Evolutionary conservation across 805 yeast genomes (phyloP).

Genomic region (Cyberlindnera maclurae): DNA sequence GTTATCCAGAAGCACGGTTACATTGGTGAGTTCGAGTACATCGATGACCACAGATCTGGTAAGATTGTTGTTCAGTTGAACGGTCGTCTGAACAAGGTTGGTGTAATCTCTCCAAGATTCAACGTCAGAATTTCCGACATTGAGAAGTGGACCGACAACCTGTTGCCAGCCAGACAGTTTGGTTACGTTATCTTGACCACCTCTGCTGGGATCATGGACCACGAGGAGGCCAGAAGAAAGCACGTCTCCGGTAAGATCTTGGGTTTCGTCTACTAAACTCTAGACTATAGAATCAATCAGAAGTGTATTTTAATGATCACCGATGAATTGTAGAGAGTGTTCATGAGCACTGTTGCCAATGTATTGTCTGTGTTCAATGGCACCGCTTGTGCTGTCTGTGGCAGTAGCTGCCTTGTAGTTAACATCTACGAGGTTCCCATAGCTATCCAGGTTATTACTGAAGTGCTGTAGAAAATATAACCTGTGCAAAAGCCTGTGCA

Average conservation of each 20-base stretch:
- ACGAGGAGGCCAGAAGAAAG: conserved; percentile 99
- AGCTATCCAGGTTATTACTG: too few species aligned
- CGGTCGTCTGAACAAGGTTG: conserved; percentile 98
- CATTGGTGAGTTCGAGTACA: conserved; percentile 98
- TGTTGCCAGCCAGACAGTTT: conserved; percentile 98
- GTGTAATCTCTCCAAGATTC: conserved; percentile 98
- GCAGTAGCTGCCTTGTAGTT: too few species aligned
- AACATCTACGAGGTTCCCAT: too few species aligned
- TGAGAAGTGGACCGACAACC: conserved; percentile 98
- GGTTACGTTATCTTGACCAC: conserved; percentile 98
- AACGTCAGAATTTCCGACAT: conserved; percentile 92
- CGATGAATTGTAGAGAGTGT: too few species aligned
- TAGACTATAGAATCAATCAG: background rate
- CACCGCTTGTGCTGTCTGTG: too few species aligned
- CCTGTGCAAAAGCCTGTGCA: too few species aligned
- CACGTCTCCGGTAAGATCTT: conserved; percentile 98
- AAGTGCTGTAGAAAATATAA: too few species aligned
- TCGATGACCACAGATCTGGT: conserved; percentile 98
- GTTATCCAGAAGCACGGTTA: conserved; percentile 98
- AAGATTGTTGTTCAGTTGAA: conserved; percentile 93
- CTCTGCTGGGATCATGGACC: conserved; percentile 99
- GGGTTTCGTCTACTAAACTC: conserved; percentile 85
- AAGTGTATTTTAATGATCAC: conserved; percentile 3
- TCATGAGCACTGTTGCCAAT: too few species aligned
- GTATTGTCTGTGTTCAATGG: too few species aligned